Evolutionary conservation across 2,329 filamentous ascomycete genomes (phyloP), one percentile per base, ranked within the genome.

Genomic region (Talaromyces sp.): DNA sequence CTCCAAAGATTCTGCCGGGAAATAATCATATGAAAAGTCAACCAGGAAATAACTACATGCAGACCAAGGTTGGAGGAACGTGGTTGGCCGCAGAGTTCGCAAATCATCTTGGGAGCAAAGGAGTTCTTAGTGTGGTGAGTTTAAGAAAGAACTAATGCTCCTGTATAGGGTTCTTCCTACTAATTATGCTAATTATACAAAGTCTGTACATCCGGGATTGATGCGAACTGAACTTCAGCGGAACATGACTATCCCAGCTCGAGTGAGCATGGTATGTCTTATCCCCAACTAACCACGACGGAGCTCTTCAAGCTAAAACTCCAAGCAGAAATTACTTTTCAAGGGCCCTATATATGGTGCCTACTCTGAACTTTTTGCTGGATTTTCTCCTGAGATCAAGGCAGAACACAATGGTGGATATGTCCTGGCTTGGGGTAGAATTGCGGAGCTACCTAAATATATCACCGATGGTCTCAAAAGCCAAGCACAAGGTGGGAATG

Each of bases 361-460:
- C 0, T 84, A 83, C 69, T 83, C 83, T 0, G 77, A 82, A 65
- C 68, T 85, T 1, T 86, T 79, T 65, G 78, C 82, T 0, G 82
- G 76, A 0, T 73, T 82, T 47, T 81, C 82, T 0, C 77, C 79
- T 0, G 75, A 82, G 0, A 72, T 84, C 5, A 81, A 76, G 0
- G 52, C 11, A 14, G 57, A 54, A 14, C 35, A 64, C n/a, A 64
- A 60, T 54, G 64, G 66, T n/a, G 64, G 69, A n/a, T 78, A 75
- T 63, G 69, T 85, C 31, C 74, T 82, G 59, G 82, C 83, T 1
- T 85, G 82, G 80, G 83, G 83, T 9, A 71, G 79, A 22, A 66
- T 67, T 72, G 76, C 35, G 70, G 76, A 64, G 65, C 62, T 52
- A 64, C 72, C 19, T 2, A 74, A 69, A 43, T 70, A 75, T 67